Evolutionary conservation across 176 grass and related monocot species (phyloP), one percentile per base, ranked within the genome.

Genomic region (Carex kokanica): DNA sequence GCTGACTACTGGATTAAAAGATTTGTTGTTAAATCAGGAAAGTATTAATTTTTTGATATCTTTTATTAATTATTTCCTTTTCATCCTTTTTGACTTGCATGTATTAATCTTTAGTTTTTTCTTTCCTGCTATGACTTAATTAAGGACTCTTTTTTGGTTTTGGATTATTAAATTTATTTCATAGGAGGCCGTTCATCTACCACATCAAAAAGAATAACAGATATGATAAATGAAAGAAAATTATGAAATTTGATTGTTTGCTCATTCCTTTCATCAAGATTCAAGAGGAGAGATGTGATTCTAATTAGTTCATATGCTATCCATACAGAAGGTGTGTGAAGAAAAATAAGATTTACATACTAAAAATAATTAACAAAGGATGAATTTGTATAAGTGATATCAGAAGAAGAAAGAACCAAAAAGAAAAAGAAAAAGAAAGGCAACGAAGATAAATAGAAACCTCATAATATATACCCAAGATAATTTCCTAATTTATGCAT

Each of bases 1-100:
- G 79, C 36, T 85, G 55, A 3, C 36, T 83, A 5, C 36, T 83
- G 53, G 27, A 74, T 36, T 74, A 40, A 92, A 80, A 88, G 47
- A 18, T 13, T 71, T 45, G 8, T 71, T 45, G 18, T 70, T 21
- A 70, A 70, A 70, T 43, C 4, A 69, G 20, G 66, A 70, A 70
- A 43, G 32, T n/a, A 69, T 18, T 10, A 12, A 12, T 43, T 70
- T 20, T 40, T 20, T n/a, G 0, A 40, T n/a, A 41, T 70, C 66
- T 43, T 3, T 43, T 43, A 20, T 41, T 11, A 70, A 38, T 70
- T 18, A 43, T 70, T 70, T 68, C 65, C 36, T 70, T 70, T 24
- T n/a, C n/a, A n/a, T n/a, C n/a, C n/a, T n/a, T n/a, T n/a, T n/a
- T n/a, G n/a, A n/a, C n/a, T n/a, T n/a, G n/a, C 16, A 72, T 54